Base-by-base conservation (phyloP, 2,329 filamentous ascomycete genomes). In the Stagonosporopsis chrysanthemi region DNA sequence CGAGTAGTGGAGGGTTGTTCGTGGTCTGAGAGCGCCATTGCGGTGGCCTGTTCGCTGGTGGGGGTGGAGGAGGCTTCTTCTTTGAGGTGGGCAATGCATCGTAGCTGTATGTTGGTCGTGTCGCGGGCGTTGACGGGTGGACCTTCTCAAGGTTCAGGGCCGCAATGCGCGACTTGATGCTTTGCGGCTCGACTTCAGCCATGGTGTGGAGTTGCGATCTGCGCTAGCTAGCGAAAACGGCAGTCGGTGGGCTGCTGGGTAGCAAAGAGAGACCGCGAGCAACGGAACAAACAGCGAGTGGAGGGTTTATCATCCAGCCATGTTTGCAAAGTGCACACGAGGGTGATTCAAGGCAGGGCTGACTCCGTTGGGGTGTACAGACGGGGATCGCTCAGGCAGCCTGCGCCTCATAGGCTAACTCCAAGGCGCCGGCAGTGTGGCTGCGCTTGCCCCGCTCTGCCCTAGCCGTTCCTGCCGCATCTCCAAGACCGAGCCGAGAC, bases 81-180 rank as follows among this genome's bases (percentile, higher is more conserved):
- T 76, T 75, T 40, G 64, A 66, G 15, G 58, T 52, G 31, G 63
- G 57, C 17, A 74, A 66, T 33, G 72, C 67, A 40, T 76, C 73
- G 55, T 75, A 77, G 38, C 43, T 71, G 53, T 73, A 76, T 6
- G 73, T 65, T 26, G 79, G 74, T 44, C 74, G 67, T 4, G 67
- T 62, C 31, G 65, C 65, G 15, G 78, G 77, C 7, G 73, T 61
- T 8, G 71, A 72, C 8, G 74, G 76, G 45, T 75, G 70, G 15
- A 81, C 78, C 60, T 82, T 75, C 41, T 80, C 75, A 38, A 82
- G 71, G 61, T 82, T 81, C 48, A 83, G 66, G 2, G 78, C 77
- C 2, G 80, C 80, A 53, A 82, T 82, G 56, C 81, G 79, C 44
- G 78, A 76, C 59, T 76, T 77, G 64, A 83, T 79, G 53, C 62